phyloP scores from a whole-genome alignment of 768 basidiomycete genomes.

The Suillus placidus region DNA sequence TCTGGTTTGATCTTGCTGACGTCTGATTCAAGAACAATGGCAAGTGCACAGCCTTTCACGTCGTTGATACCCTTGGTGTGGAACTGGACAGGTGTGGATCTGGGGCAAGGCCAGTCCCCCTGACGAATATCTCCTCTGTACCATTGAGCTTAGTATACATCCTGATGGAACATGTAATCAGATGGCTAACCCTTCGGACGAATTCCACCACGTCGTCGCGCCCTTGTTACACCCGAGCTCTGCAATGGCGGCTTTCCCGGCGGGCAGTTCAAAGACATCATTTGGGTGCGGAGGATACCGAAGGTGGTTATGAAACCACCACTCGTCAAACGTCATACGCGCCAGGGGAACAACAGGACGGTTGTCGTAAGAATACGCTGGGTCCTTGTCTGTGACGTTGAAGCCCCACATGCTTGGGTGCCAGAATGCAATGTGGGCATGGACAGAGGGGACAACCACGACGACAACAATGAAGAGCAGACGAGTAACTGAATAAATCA shows the following conservation, averaged over 20 bases:
- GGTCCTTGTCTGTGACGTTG: constrained; percentile 34
- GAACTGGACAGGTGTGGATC: constrained; percentile 20
- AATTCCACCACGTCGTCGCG: constrained; percentile 27
- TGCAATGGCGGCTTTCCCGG: constrained; percentile 22
- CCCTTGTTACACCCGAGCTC: constrained; percentile 39
- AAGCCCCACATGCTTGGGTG: constrained; percentile 42
- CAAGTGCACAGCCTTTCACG: constrained; percentile 41
- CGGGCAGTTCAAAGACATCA: constrained; percentile 37
- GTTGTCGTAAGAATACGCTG: constrained; percentile 35
- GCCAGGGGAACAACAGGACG: constrained; percentile 41
- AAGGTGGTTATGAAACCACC: constrained; percentile 44
- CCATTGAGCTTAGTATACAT: not conserved
- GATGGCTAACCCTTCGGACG: constrained; percentile 20
- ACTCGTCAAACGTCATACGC: constrained; percentile 32
- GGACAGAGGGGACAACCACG: constrained; percentile 1
- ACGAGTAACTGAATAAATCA: constrained; percentile 5
- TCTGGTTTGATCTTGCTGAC: constrained; percentile 38
- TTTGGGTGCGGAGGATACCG: constrained; percentile 32
- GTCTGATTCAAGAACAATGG: constrained; percentile 48
- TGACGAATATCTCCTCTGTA: constrained; percentile 27
- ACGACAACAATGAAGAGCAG: not conserved
- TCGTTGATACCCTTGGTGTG: constrained; percentile 36
- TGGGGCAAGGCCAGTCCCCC: constrained; percentile 28
- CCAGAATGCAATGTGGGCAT: constrained; percentile 28
- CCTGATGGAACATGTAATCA: not conserved